Conservation (phyloP, 257 asterid genomes). For the Anisodus tanguticus region DNA sequence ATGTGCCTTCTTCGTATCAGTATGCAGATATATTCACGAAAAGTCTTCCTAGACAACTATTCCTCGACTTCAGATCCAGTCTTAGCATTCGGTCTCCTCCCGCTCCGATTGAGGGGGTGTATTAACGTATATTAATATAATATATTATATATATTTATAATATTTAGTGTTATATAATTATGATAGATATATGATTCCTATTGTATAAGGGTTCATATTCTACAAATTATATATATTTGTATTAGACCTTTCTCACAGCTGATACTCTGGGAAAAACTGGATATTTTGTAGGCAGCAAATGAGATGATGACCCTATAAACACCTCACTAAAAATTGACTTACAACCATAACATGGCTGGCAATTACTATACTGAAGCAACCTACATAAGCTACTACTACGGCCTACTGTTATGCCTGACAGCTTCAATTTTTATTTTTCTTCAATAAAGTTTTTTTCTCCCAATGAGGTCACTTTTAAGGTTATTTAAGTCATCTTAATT, state of each 20-base stretch:
- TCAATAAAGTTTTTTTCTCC: not conserved
- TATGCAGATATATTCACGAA: too few relatives aligned
- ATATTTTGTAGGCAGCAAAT: not conserved
- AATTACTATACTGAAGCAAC: slow-evolving; percentile 19
- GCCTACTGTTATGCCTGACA: not conserved
- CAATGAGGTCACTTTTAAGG: not conserved
- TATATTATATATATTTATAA: too few relatives aligned
- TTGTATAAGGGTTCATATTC: too few relatives aligned
- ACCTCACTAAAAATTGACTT: not conserved
- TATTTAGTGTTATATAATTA: too few relatives aligned
- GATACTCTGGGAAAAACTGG: not conserved
- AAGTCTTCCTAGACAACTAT: too few relatives aligned
- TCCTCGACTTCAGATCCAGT: too few relatives aligned
- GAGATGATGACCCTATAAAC: not conserved
- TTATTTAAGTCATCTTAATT: not conserved
- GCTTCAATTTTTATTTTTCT: not conserved
- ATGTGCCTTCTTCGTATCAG: too few relatives aligned
- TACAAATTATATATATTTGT: too few relatives aligned
- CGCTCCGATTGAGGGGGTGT: too few relatives aligned
- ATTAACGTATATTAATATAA: too few relatives aligned
- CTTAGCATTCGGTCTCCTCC: too few relatives aligned
- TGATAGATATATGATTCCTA: too few relatives aligned
- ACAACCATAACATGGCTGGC: slow-evolving; percentile 23
- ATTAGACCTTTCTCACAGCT: not conserved
- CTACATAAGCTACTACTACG: not conserved